Conservation (phyloP, 805 yeast genomes). For the Candida nanaspora region DNA sequence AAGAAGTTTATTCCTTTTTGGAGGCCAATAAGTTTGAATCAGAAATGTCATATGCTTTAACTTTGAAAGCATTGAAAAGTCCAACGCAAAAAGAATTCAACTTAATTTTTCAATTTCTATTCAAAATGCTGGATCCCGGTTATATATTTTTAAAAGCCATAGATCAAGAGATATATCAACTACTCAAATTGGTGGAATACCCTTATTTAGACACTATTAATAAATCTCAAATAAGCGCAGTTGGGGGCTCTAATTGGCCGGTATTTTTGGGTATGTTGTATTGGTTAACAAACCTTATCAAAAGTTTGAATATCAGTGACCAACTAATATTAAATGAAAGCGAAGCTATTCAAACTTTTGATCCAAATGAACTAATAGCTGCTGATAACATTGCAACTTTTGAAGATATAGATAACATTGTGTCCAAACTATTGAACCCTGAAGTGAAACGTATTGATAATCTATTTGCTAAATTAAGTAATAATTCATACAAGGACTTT, state of each 20-base stretch:
- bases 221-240: conserved; percentile 83
- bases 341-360: background rate
- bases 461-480: conserved; percentile 15
- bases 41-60: conserved; percentile 65
- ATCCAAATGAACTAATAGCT: background rate
- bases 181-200: conserved; percentile 60
- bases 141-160: conserved; percentile 59
- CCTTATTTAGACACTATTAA: conserved; percentile 78
- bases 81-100: conserved; percentile 89
- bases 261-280: conserved; percentile 72
- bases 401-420: too few species aligned
- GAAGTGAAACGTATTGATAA: conserved; percentile 15
- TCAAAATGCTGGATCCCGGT: conserved; percentile 72
- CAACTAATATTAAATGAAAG: conserved; percentile 4
- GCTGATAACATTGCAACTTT: background rate
- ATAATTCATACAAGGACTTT: background rate
- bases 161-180: conserved; percentile 67
- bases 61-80: conserved; percentile 53
- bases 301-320: background rate
- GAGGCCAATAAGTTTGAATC: conserved; percentile 59
- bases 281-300: conserved; percentile 55
- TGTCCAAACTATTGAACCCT: too few species aligned
- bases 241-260: conserved; percentile 88
- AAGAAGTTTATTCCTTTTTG: conserved; percentile 61
- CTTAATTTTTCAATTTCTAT: conserved; percentile 71